A percentile compares a stretch with the other conserved stretches of the same genome.
phyloP scores from a whole-genome alignment of 345 rosid species.

The Melaleuca quinquenervia region DNA sequence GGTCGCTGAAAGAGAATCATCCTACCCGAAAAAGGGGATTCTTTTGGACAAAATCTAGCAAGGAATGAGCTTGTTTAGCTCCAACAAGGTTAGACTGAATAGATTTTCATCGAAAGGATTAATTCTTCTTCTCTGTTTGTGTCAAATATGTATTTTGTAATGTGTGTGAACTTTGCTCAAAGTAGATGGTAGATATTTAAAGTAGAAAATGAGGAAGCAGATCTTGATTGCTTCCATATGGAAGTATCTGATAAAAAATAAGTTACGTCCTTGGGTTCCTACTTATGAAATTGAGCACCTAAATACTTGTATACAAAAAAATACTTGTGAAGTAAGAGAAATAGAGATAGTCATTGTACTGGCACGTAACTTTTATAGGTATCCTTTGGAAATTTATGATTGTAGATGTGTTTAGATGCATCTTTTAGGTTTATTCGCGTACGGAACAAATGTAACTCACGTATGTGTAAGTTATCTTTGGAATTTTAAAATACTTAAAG shows the following conservation, averaged over 20 bases:
- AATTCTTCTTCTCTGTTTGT: not conserved
- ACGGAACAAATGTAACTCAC: not conserved
- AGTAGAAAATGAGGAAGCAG: not conserved
- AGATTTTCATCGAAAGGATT: not conserved
- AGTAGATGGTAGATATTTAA: not conserved
- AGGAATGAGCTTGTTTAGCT: constrained; percentile 36
- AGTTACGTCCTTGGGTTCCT: not conserved
- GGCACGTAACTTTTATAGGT: not conserved
- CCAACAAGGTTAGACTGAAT: not conserved
- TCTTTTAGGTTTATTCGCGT: not conserved
- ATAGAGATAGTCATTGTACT: not conserved
- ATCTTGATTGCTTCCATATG: not conserved
- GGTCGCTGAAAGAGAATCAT: constrained; percentile 38
- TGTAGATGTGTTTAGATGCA: not conserved
- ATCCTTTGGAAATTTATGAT: not conserved
- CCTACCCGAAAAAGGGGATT: constrained; percentile 56
- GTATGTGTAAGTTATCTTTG: not conserved
- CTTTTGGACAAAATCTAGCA: constrained; percentile 85
- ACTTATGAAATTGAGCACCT: not conserved
- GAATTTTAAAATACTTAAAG: not conserved
- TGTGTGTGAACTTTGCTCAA: not conserved
- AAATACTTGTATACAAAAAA: not conserved
- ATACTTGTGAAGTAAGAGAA: not conserved
- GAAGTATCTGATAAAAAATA: not conserved
- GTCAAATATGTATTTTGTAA: not conserved